Base-by-base conservation (phyloP, 2,329 filamentous ascomycete species). In the Pyricularia pennisetigena region DNA sequence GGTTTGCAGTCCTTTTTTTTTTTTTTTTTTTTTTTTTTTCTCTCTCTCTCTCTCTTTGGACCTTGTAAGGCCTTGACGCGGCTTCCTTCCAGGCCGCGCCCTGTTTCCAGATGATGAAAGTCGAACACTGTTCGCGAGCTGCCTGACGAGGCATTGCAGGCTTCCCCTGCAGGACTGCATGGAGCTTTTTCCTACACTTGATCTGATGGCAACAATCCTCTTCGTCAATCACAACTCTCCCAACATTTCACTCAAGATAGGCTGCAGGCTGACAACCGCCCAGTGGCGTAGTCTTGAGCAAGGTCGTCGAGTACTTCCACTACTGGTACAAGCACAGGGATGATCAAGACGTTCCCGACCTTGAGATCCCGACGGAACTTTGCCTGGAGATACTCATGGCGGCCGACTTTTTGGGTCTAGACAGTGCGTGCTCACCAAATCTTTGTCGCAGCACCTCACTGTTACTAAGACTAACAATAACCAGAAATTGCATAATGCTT, bases 291-390 rank as follows among this genome's bases (percentile, higher is more conserved):
- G 86, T 93, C 6, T 86, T 94, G 2, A 91, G 94, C 76, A 93
- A 92, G 76, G 88, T 94, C 35, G 90, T 89, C 77, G 90, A 94
- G 78, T 94, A 94, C 79, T 89, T 93, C 70, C 91, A 93, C 76
- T 94, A 93, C 81, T 91, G 90, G 81, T 89, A 93, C 78, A 89
- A 88, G 74, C 85, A 92, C 78, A 84, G 85, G 67, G 85, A 92
- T 72, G 82, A 82, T 72, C 88, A 89, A 72, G 88, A 93, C 73
- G 90, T 93, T 24, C 88, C 89, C 4, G 91, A 94, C 74, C 90
- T 93, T 88, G 90, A 93, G 20, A 89, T 94, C 69, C 90, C 90
- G 14, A 86, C 90, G 32, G 90, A 94, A 79, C 81, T 94, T 66
- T 93, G 90, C 73, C 82, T 94, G 62, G 91, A 94, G 79, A 78